These are phyloP conservation scores for Cinnamomum chago DNA, from an alignment of 164 flowering plant species.

Conservation along the genomic window DNA sequence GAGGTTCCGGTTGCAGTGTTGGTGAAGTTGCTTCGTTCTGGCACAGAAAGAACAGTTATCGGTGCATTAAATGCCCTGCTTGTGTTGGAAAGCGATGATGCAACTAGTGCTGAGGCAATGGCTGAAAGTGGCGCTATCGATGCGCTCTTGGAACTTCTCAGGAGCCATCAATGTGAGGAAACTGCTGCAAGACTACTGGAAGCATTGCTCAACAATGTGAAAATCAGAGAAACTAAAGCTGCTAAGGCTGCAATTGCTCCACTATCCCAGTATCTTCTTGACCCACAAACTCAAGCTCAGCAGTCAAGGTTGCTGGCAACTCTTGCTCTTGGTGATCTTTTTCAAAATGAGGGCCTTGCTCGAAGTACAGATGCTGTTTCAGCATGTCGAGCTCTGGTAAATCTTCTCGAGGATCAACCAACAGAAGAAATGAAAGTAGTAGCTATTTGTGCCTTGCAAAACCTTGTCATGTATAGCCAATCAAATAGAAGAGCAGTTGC, in stretches of 20 bases:
- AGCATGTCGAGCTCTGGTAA: constrained; percentile 94
- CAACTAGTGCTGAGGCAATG: constrained; percentile 97
- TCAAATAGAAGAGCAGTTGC: constrained; percentile 99
- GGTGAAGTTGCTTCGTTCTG: constrained; percentile 88
- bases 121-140: constrained; percentile 59
- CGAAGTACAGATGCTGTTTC: constrained; percentile 86
- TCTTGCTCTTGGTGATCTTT: constrained; percentile 92
- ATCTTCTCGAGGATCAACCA: constrained; percentile 95
- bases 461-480: constrained; percentile 91
- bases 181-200: constrained; percentile 36
- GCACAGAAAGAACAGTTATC: constrained; percentile 68
- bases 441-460: constrained; percentile 95
- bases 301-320: constrained; percentile 90
- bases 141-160: constrained; percentile 32
- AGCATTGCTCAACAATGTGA: constrained; percentile 39
- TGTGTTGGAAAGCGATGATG: constrained; percentile 91
- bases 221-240: constrained; percentile 82
- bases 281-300: constrained; percentile 96
- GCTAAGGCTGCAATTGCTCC: constrained; percentile 83
- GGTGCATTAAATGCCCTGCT: constrained; percentile 94
- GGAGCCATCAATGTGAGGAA: constrained; percentile 36
- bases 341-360: constrained; percentile 93
- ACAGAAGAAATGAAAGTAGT: constrained; percentile 99
- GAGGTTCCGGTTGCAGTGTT: constrained; percentile 97
- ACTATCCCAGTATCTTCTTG: constrained; percentile 89